Conservation (phyloP, 352 stramenopile genomes). For the Paralagenidium karlingii region DNA sequence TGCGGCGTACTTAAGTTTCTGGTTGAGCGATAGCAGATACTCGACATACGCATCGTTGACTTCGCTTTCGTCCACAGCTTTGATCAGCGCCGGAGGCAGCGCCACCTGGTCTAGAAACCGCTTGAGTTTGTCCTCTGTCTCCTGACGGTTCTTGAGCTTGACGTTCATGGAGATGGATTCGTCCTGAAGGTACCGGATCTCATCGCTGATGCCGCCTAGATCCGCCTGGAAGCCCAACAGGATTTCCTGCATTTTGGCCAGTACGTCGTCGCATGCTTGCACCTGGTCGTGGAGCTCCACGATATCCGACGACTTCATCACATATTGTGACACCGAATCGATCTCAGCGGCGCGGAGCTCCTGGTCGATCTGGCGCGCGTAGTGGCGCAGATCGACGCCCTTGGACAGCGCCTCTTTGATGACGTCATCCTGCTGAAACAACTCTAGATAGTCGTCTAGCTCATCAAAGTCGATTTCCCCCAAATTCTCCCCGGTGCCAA, state of each 20-base stretch:
- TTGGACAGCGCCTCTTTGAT: conserved; percentile 86
- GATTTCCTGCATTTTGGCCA: conserved; percentile 97
- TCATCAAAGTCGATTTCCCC: conserved; percentile 90
- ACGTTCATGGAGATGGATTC: conserved; percentile 90
- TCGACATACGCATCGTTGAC: conserved; percentile 92
- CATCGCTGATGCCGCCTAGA: conserved; percentile 93
- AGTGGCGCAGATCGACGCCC: conserved; percentile 85
- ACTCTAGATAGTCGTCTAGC: conserved; percentile 88
- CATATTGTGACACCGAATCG: conserved; percentile 78
- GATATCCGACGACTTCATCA: conserved; percentile 83
- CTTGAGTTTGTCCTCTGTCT: conserved; percentile 89
- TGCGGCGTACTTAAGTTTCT: conserved; percentile 87
- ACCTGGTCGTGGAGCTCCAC: conserved; percentile 89
- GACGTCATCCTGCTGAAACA: conserved; percentile 90
- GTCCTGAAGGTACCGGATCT: conserved; percentile 96
- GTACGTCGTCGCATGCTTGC: conserved; percentile 93
- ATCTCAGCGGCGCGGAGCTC: conserved; percentile 79
- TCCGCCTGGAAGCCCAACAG: conserved; percentile 97
- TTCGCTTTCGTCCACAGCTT: conserved; percentile 88
- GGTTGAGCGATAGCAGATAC: conserved; percentile 87
- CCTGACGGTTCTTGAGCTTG: conserved; percentile 90
- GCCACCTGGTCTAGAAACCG: conserved; percentile 93
- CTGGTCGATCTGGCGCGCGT: conserved; percentile 83
- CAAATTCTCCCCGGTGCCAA: conserved; percentile 24
- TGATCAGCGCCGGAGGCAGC: conserved; percentile 88